Conservation (phyloP, 352 stramenopile genomes). For the Blastocystis sp. region DNA sequence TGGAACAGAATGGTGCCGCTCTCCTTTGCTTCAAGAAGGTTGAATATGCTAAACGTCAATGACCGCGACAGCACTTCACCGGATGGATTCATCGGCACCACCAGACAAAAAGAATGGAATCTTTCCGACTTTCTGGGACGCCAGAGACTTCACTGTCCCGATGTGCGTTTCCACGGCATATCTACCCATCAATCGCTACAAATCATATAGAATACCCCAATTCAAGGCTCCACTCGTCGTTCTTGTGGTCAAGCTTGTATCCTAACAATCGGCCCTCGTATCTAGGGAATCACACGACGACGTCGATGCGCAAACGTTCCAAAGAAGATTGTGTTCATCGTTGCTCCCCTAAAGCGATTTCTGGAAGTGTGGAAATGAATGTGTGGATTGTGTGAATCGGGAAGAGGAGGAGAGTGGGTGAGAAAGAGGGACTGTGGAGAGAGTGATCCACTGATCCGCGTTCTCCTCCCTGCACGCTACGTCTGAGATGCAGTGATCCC, state of each 20-base stretch:
- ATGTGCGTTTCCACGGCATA: conserved; percentile 72
- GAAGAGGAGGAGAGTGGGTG: too few species aligned
- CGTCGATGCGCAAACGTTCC: conserved; percentile 2
- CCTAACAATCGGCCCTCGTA: conserved; percentile 63
- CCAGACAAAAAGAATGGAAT: conserved; percentile 57
- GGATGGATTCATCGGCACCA: conserved; percentile 71
- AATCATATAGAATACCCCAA: background rate
- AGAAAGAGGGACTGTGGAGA: too few species aligned
- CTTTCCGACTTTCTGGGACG: conserved; percentile 15
- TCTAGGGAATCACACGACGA: background rate
- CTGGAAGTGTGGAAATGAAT: too few species aligned
- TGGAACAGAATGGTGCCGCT: conserved; percentile 64
- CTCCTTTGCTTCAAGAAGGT: conserved; percentile 57
- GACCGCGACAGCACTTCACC: background rate
- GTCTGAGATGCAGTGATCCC: too few species aligned
- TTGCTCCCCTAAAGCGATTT: too few species aligned
- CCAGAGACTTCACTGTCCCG: conserved; percentile 37
- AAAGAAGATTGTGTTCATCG: conserved; percentile 69
- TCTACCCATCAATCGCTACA: background rate
- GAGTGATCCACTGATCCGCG: too few species aligned
- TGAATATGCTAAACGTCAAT: conserved; percentile 64
- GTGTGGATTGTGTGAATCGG: too few species aligned
- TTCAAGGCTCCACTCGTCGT: conserved; percentile 19
- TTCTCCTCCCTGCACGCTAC: too few species aligned
- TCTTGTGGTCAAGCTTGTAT: conserved; percentile 32